Percentiles rank a stretch among this genome's conserved stretches.
Conservation (phyloP, 2,329 filamentous ascomycete genomes). For the Pseudogymnoascus sp. region DNA sequence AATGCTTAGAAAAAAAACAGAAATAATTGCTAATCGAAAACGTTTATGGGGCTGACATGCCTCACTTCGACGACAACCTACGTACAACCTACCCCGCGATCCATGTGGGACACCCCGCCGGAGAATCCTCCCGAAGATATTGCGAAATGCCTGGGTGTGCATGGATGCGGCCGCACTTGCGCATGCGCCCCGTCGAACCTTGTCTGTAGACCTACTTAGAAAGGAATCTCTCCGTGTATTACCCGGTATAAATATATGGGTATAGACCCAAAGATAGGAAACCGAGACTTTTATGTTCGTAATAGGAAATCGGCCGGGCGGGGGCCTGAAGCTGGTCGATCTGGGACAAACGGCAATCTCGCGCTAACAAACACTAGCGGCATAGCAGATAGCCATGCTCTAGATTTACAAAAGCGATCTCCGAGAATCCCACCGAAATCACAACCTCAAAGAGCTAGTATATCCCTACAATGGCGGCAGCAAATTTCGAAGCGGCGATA, state of each 20-base stretch:
- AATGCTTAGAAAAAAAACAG: background rate
- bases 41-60: background rate
- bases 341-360: background rate
- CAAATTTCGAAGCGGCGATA: constrained; percentile 45
- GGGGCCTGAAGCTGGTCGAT: background rate
- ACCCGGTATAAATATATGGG: background rate
- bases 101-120: constrained; percentile 6
- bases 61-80: background rate
- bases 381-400: background rate
- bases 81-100: background rate
- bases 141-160: background rate
- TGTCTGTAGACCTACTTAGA: background rate
- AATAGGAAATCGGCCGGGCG: background rate
- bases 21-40: background rate
- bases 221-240: background rate
- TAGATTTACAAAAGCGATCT: background rate
- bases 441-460: background rate
- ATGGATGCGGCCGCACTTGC: background rate
- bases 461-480: constrained; percentile 15
- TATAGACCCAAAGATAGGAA: background rate
- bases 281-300: background rate
- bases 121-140: background rate
- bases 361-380: constrained; percentile 3
- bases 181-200: background rate
- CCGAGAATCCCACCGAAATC: background rate